Evolutionary conservation across 129 eudicot genomes (phyloP).

Genomic region (Artemisia tridentata): DNA sequence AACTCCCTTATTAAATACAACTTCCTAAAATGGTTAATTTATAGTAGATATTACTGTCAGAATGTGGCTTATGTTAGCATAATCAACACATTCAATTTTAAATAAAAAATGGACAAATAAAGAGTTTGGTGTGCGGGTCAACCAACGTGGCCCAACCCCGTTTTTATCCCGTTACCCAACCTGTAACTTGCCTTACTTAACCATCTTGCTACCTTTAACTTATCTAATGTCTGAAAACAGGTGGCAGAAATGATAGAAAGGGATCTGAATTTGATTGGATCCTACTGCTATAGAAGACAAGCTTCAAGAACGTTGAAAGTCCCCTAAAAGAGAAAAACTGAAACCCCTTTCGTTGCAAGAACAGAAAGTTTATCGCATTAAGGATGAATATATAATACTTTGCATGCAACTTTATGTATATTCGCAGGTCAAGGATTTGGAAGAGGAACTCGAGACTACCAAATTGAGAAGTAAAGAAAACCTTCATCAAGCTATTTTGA

Average conservation of each 20-base stretch:
- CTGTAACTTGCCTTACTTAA: neutral
- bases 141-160: neutral
- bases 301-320: slow-evolving; percentile 99
- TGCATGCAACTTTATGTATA: too few relatives aligned
- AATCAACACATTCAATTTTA: neutral
- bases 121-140: neutral
- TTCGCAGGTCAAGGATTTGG: too few relatives aligned
- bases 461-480: too few relatives aligned
- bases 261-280: slow-evolving; percentile 82
- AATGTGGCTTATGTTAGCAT: neutral
- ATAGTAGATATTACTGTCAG: neutral
- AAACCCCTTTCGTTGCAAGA: too few relatives aligned
- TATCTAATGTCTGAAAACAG: slow-evolving; percentile 38
- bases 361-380: too few relatives aligned
- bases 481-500: too few relatives aligned
- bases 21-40: neutral
- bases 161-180: slow-evolving; percentile 3
- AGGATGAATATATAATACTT: too few relatives aligned
- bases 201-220: neutral
- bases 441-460: too few relatives aligned
- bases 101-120: neutral
- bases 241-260: slow-evolving; percentile 84
- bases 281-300: slow-evolving; percentile 98
- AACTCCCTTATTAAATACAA: neutral
- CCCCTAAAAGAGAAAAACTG: too few relatives aligned